Percentiles rank a stretch among this genome's conserved stretches.
These are phyloP conservation scores for Phytomonas francai DNA, from an alignment of 208 protist genomes.

Conservation along the genomic window DNA sequence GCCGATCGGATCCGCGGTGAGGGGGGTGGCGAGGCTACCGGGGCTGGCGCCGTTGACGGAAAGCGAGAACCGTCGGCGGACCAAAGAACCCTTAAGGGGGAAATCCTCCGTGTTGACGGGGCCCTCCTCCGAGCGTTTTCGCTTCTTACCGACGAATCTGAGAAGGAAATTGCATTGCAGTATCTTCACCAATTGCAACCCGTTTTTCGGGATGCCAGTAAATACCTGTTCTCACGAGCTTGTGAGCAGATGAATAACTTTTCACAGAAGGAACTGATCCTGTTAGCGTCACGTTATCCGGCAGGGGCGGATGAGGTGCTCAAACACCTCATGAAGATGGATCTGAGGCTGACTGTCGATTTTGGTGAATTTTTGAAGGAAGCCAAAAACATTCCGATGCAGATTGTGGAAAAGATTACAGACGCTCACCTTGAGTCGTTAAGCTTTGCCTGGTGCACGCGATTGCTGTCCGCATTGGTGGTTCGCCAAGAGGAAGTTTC, in stretches of 20 bases:
- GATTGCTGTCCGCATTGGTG: constrained; percentile 52
- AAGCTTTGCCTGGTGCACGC: constrained; percentile 54
- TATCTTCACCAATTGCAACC: neutral
- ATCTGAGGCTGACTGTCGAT: constrained; percentile 49
- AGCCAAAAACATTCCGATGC: constrained; percentile 49
- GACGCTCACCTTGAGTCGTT: constrained; percentile 38
- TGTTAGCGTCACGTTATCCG: constrained; percentile 43
- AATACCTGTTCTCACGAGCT: neutral
- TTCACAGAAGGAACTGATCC: constrained; percentile 38
- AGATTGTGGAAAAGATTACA: constrained; percentile 39
- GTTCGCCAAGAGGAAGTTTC: constrained; percentile 39
- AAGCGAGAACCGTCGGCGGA: neutral
- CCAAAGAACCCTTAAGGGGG: neutral
- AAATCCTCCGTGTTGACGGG: neutral
- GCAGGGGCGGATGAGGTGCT: constrained; percentile 24
- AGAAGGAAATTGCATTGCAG: neutral
- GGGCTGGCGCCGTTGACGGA: neutral
- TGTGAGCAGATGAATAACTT: neutral
- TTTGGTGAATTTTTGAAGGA: constrained; percentile 49
- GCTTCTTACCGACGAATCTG: neutral
- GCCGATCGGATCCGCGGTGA: neutral
- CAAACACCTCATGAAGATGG: constrained; percentile 25
- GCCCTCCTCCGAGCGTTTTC: neutral
- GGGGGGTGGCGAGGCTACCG: neutral
- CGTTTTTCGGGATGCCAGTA: neutral